Evolutionary conservation across 192 early-diverging fungal species (phyloP), one percentile per base, ranked within the genome.

Genomic region (Coemansia sp.): DNA sequence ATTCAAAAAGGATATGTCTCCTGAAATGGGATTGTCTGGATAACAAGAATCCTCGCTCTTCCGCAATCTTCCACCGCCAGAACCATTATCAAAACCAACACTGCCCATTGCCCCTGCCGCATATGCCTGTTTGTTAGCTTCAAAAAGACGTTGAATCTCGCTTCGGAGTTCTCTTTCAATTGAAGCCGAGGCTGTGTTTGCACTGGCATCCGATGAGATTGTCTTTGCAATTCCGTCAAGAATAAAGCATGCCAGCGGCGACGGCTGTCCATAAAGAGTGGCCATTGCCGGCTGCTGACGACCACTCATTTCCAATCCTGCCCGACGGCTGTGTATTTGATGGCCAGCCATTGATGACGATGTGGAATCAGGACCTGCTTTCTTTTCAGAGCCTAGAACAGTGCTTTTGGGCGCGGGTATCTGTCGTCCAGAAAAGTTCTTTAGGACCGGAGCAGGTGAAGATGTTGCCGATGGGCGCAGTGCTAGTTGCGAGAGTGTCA

Each of bases 161-260:
- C 39, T 66, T 63, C 44, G 37, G n/a, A 81, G 50, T 61, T n/a
- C 61, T 7, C 16, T 43, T 22, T 58, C 19, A 4, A 61, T 48
- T 9, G 59, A 41, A 19, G 41, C 12, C 20, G 70, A 62, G 8
- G 68, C 60, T 14, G 63, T 63, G 44, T 53, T 46, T 38, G 70
- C 39, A 11, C 17, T 22, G 20, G 19, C 9, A 9, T 12, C 59
- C 16, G 14, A n/a, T 9, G 53, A 9, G 17, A 46, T 50, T n/a
- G 14, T 50, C 5, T 22, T 37, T 16, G 39, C 46, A 37, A 62
- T 16, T 11, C 54, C 70, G 22, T 64, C 53, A 5, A 84, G 70
- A 13, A 84, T 76, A 68, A 84, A 84, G 12, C 56, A 55, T 10
- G 76, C 81, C 44, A 84, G 73, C 22, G 69, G 43, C 14, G 81